Conservation (phyloP, 139 green algal species). For the Edaphochlamys debaryana region DNA sequence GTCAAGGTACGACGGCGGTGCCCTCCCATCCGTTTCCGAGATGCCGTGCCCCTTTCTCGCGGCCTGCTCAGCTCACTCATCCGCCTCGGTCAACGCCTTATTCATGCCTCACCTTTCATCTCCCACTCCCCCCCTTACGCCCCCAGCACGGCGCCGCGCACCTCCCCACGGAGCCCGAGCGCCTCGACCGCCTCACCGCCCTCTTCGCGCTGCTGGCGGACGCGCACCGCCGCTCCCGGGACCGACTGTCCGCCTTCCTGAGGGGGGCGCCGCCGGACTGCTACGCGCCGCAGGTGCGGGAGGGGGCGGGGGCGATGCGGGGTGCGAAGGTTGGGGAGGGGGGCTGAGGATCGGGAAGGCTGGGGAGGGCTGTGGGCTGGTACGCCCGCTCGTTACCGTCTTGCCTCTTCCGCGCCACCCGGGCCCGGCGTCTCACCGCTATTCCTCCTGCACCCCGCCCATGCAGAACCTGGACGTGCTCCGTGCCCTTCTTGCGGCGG, state of each 20-base stretch:
- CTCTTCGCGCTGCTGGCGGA: neutral
- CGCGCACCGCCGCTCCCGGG: neutral
- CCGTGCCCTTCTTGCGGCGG: neutral
- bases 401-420: no score
- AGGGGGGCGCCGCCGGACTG: conserved; percentile 13
- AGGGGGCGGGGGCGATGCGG: no score
- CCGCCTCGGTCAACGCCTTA: neutral
- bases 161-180: conserved; percentile 17
- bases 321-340: no score
- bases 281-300: conserved; percentile 27
- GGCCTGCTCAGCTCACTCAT: neutral
- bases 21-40: no score
- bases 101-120: neutral
- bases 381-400: no score
- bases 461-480: conserved; percentile 37
- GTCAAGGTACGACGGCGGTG: conserved; percentile 35
- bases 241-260: neutral
- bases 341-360: no score
- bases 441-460: no score
- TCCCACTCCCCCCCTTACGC: neutral
- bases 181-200: conserved; percentile 11
- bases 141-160: conserved; percentile 8
- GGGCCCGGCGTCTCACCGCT: no score
- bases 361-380: no score
- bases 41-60: no score